Evolutionary conservation across 2,329 filamentous ascomycete genomes (phyloP).

Genomic region (Calycina herbarum): DNA sequence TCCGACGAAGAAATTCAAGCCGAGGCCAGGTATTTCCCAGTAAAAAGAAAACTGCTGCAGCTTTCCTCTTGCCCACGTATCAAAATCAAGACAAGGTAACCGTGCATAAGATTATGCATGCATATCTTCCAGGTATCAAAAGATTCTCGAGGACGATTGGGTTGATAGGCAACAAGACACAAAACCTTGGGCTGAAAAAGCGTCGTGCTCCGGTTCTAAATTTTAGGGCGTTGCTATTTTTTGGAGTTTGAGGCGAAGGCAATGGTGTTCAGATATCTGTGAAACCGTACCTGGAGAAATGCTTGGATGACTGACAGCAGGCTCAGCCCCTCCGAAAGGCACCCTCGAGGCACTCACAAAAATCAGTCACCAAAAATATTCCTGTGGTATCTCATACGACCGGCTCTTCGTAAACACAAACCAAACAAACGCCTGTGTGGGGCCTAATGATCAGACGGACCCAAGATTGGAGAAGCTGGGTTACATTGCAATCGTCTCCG

Average conservation of each 20-base stretch:
- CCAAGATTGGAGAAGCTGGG: slow-evolving; percentile 1
- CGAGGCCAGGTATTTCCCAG: background rate
- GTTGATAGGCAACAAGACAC: background rate
- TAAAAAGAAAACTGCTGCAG: background rate
- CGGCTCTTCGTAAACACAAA: background rate
- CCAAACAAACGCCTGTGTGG: background rate
- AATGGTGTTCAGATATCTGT: background rate
- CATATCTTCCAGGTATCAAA: background rate
- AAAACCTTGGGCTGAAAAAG: background rate
- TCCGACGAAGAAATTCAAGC: background rate
- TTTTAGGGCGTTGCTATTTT: background rate
- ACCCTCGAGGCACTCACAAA: background rate
- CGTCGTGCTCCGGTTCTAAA: background rate
- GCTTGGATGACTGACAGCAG: background rate
- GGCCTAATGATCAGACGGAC: background rate
- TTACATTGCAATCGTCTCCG: slow-evolving; percentile 2
- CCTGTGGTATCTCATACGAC: background rate
- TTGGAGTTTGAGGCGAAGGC: slow-evolving; percentile 2
- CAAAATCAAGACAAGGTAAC: background rate
- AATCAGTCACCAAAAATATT: background rate
- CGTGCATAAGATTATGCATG: slow-evolving; percentile 3
- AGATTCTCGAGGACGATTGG: background rate
- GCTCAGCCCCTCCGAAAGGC: background rate
- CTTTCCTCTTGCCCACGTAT: background rate
- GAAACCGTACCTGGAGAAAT: slow-evolving; percentile 3